These are phyloP conservation scores for Crithidia acanthocephali DNA, from an alignment of 208 protist genomes.

Conservation along the genomic window DNA sequence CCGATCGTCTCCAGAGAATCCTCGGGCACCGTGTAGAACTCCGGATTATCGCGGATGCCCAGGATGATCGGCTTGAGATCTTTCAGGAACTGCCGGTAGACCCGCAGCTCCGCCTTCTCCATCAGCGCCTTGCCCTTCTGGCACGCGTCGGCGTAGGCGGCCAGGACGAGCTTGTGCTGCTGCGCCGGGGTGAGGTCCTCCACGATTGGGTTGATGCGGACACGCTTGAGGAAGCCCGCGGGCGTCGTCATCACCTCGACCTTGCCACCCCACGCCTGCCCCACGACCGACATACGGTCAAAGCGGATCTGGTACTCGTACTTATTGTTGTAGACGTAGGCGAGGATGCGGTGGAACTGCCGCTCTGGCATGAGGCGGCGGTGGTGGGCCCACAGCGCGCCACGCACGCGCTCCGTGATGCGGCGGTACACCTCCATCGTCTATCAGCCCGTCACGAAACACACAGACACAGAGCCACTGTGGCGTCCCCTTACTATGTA, in stretches of 20 bases:
- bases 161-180: slow-evolving; percentile 78
- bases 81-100: slow-evolving; percentile 92
- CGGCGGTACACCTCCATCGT: slow-evolving; percentile 92
- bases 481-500: too few species aligned
- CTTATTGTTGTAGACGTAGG: slow-evolving; percentile 95
- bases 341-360: slow-evolving; percentile 92
- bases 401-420: slow-evolving; percentile 89
- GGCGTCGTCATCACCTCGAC: slow-evolving; percentile 93
- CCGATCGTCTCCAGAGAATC: slow-evolving; percentile 72
- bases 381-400: slow-evolving; percentile 92
- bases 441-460: too few species aligned
- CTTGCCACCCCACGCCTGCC: slow-evolving; percentile 70
- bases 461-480: too few species aligned
- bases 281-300: slow-evolving; percentile 89
- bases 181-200: slow-evolving; percentile 68
- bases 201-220: slow-evolving; percentile 82
- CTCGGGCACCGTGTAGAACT: slow-evolving; percentile 91
- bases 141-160: slow-evolving; percentile 86
- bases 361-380: slow-evolving; percentile 90
- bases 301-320: slow-evolving; percentile 94
- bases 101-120: slow-evolving; percentile 85
- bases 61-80: slow-evolving; percentile 91
- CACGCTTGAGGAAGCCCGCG: slow-evolving; percentile 80
- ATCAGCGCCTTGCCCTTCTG: slow-evolving; percentile 74
- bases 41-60: slow-evolving; percentile 92